A percentile compares a stretch with the other conserved stretches of the same genome.
Conservation (phyloP, 192 early-diverging fungal species). For the Pilobolus umbonatus region DNA sequence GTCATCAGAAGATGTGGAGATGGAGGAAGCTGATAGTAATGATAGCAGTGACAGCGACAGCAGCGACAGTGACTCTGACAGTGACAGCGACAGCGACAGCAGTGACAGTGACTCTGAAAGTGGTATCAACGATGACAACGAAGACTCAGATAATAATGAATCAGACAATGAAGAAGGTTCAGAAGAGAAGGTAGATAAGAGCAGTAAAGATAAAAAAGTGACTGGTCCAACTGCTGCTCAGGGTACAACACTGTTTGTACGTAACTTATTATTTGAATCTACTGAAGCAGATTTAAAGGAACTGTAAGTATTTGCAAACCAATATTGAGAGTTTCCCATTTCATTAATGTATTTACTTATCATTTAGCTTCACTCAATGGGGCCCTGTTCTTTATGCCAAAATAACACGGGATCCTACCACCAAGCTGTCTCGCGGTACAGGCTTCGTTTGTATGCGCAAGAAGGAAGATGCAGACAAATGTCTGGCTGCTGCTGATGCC, state of each 20-base stretch:
- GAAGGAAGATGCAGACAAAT: slow-evolving; percentile 64
- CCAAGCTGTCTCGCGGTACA: slow-evolving; percentile 86
- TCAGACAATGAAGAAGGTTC: slow-evolving; percentile 41
- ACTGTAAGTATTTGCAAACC: slow-evolving; percentile 27
- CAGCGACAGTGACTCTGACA: slow-evolving; percentile 23
- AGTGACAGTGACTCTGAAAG: slow-evolving; percentile 33
- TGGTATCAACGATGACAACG: slow-evolving; percentile 24
- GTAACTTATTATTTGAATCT: slow-evolving; percentile 90
- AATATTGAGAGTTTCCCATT: too few relatives aligned
- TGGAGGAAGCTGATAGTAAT: slow-evolving; percentile 26
- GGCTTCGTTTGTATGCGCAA: slow-evolving; percentile 88
- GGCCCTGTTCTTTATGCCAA: slow-evolving; percentile 75
- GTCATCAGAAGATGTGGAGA: slow-evolving; percentile 34
- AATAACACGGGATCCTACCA: slow-evolving; percentile 78
- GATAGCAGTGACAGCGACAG: slow-evolving; percentile 35
- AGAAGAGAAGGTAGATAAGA: slow-evolving; percentile 37
- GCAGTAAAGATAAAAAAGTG: slow-evolving; percentile 27
- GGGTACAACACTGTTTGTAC: slow-evolving; percentile 85
- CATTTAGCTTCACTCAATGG: slow-evolving; percentile 60
- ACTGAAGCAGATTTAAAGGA: slow-evolving; percentile 71
- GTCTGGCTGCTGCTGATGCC: slow-evolving; percentile 67
- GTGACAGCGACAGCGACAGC: slow-evolving; percentile 36
- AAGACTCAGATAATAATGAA: slow-evolving; percentile 46
- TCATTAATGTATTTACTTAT: background rate
- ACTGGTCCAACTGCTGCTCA: slow-evolving; percentile 40